phyloP scores from a whole-genome alignment of 495 filamentous ascomycete genomes.

The Neurospora sp. region DNA sequence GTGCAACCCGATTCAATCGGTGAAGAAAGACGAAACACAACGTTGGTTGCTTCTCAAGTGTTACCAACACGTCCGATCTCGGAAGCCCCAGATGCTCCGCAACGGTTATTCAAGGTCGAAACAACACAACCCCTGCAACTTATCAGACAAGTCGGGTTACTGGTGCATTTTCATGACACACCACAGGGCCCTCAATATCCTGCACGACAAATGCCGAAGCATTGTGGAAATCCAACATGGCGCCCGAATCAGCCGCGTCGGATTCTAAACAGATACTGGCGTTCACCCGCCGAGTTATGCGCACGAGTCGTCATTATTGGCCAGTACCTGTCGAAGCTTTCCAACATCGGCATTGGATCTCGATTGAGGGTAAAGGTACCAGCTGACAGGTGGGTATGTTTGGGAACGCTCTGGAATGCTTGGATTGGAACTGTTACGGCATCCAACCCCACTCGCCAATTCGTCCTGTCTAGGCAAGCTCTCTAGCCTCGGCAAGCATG shows the following conservation, averaged over 20 bases:
- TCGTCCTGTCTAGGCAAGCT: not conserved
- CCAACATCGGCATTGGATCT: not conserved
- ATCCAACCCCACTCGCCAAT: not conserved
- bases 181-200: not conserved
- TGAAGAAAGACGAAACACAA: not conserved
- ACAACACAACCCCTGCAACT: not conserved
- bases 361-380: not conserved
- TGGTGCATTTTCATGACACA: not conserved
- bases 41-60: not conserved
- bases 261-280: not conserved
- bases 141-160: not conserved
- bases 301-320: not conserved
- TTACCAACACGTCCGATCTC: not conserved
- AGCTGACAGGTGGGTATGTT: not conserved
- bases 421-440: not conserved
- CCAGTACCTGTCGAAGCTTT: not conserved
- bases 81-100: not conserved
- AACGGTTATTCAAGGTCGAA: not conserved
- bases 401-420: not conserved
- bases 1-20: not conserved
- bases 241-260: not conserved
- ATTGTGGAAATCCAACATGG: not conserved
- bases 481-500: conserved; percentile 3
- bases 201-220: not conserved
- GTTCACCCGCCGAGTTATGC: not conserved